phyloP scores from a whole-genome alignment of 257 asterid genomes.

The Gentiana dahurica region DNA sequence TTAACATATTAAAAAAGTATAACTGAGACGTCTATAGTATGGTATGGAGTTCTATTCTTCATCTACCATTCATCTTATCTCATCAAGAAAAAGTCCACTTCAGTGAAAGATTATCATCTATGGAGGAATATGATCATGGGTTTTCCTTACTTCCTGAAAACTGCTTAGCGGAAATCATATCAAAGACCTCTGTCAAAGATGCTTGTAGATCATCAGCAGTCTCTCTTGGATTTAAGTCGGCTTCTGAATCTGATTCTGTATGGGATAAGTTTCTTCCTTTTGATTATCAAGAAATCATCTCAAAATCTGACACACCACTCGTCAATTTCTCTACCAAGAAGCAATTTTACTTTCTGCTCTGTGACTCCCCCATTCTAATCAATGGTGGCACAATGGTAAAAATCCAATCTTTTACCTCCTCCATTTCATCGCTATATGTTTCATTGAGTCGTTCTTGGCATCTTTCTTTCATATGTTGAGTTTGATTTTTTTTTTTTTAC shows the following conservation, averaged over 20 bases:
- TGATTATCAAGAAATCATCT: constrained; percentile 13
- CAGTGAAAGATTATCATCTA: neutral
- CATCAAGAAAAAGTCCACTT: no score
- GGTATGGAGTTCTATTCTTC: no score
- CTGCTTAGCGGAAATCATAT: constrained; percentile 26
- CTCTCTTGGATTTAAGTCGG: constrained; percentile 15
- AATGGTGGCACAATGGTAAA: constrained; percentile 23
- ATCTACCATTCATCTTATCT: no score
- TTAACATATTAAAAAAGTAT: no score
- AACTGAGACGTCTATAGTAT: no score
- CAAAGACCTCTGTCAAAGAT: constrained; percentile 22
- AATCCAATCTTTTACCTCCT: neutral
- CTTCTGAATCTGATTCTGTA: constrained; percentile 19
- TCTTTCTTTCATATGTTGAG: neutral
- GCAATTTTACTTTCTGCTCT: constrained; percentile 20
- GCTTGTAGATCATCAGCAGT: constrained; percentile 13
- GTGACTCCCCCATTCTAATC: constrained; percentile 17
- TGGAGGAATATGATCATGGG: neutral
- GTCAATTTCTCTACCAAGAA: constrained; percentile 18
- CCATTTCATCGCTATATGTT: neutral
- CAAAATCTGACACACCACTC: constrained; percentile 9
- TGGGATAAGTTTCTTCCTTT: constrained; percentile 20
- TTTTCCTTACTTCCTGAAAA: constrained; percentile 15
- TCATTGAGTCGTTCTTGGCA: neutral
- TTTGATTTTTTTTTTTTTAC: neutral